These are phyloP conservation scores for Phlebiopsis flavidoalba DNA, from an alignment of 768 basidiomycete species.

Conservation along the genomic window DNA sequence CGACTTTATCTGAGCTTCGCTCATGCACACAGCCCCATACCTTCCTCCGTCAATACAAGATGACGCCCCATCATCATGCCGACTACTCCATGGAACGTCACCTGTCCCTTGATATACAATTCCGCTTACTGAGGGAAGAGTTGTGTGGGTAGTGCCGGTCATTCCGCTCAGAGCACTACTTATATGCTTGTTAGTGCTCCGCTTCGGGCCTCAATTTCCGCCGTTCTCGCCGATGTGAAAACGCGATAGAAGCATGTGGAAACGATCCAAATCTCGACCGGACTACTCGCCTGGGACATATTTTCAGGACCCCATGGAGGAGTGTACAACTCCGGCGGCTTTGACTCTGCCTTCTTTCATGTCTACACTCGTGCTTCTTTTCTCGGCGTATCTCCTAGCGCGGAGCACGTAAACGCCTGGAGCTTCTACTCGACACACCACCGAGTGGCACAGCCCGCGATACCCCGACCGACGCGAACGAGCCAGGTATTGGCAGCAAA, in stretches of 20 bases:
- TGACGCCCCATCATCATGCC: conserved; percentile 60
- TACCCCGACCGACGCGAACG: conserved; percentile 31
- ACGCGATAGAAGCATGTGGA: conserved; percentile 14
- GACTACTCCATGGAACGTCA: conserved; percentile 55
- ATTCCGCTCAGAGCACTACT: too few relatives aligned
- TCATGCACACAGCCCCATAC: conserved; percentile 44
- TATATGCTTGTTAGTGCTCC: conserved; percentile 8
- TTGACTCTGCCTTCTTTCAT: conserved; percentile 54
- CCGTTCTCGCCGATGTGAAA: conserved; percentile 12
- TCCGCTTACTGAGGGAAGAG: conserved; percentile 70
- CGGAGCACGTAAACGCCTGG: conserved; percentile 44
- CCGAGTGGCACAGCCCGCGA: conserved; percentile 41
- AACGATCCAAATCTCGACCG: conserved; percentile 40
- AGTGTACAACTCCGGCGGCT: conserved; percentile 40
- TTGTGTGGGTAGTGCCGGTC: too few relatives aligned
- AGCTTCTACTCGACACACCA: conserved; percentile 45
- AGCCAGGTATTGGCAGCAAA: conserved; percentile 53
- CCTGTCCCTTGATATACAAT: conserved; percentile 71
- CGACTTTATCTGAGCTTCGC: conserved; percentile 63
- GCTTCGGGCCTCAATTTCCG: conserved; percentile 14
- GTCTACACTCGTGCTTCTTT: conserved; percentile 57
- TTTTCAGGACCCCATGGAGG: conserved; percentile 50
- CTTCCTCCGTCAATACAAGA: conserved; percentile 54
- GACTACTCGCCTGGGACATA: conserved; percentile 27
- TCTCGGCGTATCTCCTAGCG: conserved; percentile 38